phyloP scores from a whole-genome alignment of 108 stramenopile species.

The Asterionellopsis glacialis region DNA sequence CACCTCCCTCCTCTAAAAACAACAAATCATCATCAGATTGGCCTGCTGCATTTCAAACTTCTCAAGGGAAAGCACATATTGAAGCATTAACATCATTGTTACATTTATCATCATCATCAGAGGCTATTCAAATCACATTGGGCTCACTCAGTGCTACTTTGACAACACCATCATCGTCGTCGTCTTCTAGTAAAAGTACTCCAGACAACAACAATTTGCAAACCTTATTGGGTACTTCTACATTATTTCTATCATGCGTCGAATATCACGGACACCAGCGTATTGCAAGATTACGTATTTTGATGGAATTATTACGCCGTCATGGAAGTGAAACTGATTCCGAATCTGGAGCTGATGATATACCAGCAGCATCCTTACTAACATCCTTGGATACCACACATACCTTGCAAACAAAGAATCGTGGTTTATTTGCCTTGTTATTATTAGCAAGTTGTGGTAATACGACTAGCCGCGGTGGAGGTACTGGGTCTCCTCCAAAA shows the following conservation, averaged over 20 bases:
- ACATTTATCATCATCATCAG: too few relatives aligned
- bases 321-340: conserved; percentile 33
- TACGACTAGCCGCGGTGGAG: background rate
- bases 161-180: too few relatives aligned
- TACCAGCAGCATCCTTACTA: background rate
- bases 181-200: background rate
- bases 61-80: too few relatives aligned
- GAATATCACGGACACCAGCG: conserved; percentile 33
- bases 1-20: too few relatives aligned
- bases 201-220: conserved; percentile 22
- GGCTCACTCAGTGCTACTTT: too few relatives aligned
- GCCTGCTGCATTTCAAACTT: too few relatives aligned
- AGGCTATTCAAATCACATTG: too few relatives aligned
- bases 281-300: conserved; percentile 31
- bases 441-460: background rate
- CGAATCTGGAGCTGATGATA: conserved; percentile 1
- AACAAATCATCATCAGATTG: too few relatives aligned
- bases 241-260: conserved; percentile 24
- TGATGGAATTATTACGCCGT: conserved; percentile 43
- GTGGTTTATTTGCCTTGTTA: conserved; percentile 4
- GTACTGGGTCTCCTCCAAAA: too few relatives aligned
- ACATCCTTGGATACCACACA: conserved; percentile 19
- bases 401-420: conserved; percentile 12
- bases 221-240: conserved; percentile 42
- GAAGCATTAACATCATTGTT: too few relatives aligned